Evolutionary conservation across 192 early-diverging fungal genomes (phyloP).

Genomic region (Umbelopsis vinacea): DNA sequence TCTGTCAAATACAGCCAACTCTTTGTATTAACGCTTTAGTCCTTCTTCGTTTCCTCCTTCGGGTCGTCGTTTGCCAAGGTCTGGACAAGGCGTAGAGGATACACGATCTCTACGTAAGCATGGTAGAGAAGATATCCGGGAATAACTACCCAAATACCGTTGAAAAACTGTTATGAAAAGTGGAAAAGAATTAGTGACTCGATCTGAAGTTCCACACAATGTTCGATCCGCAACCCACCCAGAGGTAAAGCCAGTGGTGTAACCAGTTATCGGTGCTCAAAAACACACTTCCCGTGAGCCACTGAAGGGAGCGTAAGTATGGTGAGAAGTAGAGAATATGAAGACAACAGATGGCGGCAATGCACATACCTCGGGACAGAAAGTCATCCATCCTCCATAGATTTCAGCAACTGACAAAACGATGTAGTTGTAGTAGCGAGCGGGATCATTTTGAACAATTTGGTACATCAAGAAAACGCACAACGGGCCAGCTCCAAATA

Average conservation of each 20-base stretch:
- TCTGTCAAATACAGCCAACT: no score
- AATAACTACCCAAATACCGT: slow-evolving; percentile 41
- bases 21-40: background rate
- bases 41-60: background rate
- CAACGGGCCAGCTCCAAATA: slow-evolving; percentile 27
- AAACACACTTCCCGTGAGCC: slow-evolving; percentile 31
- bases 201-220: background rate
- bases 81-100: background rate
- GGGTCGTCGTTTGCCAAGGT: background rate
- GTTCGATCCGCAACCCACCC: slow-evolving; percentile 22
- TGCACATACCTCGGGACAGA: slow-evolving; percentile 33
- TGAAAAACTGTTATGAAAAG: slow-evolving; percentile 38
- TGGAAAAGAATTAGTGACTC: background rate
- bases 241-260: slow-evolving; percentile 31
- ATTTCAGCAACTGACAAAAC: slow-evolving; percentile 34
- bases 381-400: slow-evolving; percentile 43
- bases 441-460: slow-evolving; percentile 28
- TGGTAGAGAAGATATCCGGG: slow-evolving; percentile 30
- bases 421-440: slow-evolving; percentile 32
- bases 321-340: background rate
- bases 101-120: slow-evolving; percentile 26
- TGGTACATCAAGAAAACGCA: slow-evolving; percentile 25
- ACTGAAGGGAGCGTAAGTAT: slow-evolving; percentile 1
- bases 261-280: slow-evolving; percentile 32
- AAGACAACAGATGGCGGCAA: background rate